phyloP scores from a whole-genome alignment of 2,329 filamentous ascomycete genomes.

The Trichoderma simmonsii region DNA sequence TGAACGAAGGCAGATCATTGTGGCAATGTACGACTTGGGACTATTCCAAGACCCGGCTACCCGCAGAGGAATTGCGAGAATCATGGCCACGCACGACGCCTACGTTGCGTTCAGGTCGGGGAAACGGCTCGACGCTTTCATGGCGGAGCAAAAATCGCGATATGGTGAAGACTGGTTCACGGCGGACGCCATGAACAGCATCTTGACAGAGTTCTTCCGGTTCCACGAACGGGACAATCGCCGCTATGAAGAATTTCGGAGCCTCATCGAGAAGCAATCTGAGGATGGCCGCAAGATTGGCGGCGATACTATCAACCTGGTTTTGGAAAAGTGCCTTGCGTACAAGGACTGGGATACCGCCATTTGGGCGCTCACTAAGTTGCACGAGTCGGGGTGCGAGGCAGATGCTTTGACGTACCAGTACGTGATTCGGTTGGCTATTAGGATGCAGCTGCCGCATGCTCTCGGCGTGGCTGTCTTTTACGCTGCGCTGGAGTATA shows the following conservation, averaged over 20 bases:
- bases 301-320: constrained; percentile 36
- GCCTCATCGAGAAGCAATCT: constrained; percentile 27
- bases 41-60: constrained; percentile 39
- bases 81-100: constrained; percentile 44
- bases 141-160: constrained; percentile 38
- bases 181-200: constrained; percentile 33
- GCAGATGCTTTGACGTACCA: constrained; percentile 36
- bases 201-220: constrained; percentile 43
- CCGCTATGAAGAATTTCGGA: constrained; percentile 28
- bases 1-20: constrained; percentile 45
- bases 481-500: constrained; percentile 32
- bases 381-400: constrained; percentile 23
- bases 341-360: constrained; percentile 32
- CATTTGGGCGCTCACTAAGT: constrained; percentile 31
- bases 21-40: constrained; percentile 45
- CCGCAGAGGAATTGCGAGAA: constrained; percentile 38
- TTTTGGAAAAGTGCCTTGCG: constrained; percentile 34
- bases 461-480: constrained; percentile 33
- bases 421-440: constrained; percentile 38
- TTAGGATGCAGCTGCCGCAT: constrained; percentile 30
- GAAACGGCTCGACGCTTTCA: constrained; percentile 36
- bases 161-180: constrained; percentile 49
- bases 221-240: constrained; percentile 32
- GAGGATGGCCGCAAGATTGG: constrained; percentile 28
- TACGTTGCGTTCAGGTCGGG: constrained; percentile 40